These are phyloP conservation scores for Microcos paniculata DNA, from an alignment of 345 rosid genomes.

Conservation along the genomic window DNA sequence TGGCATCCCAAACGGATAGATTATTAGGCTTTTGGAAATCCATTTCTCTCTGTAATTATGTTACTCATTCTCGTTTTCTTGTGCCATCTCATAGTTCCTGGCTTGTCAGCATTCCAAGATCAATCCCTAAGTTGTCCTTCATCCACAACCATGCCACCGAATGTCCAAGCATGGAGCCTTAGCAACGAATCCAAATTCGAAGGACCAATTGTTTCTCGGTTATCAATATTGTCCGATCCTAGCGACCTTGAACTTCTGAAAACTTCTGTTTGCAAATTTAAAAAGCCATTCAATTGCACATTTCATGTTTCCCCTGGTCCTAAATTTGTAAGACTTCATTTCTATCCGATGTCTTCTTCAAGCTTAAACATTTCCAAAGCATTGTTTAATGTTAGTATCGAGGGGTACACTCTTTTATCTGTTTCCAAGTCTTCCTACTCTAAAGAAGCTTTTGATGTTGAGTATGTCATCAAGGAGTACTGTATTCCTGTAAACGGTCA, in stretches of 20 bases:
- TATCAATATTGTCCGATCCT: not conserved
- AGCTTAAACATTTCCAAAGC: not conserved
- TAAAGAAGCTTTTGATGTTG: not conserved
- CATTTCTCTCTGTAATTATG: not conserved
- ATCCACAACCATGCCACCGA: not conserved
- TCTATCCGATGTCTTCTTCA: constrained; percentile 35
- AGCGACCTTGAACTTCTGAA: not conserved
- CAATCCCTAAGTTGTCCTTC: not conserved
- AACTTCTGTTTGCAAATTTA: not conserved
- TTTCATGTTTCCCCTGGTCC: constrained; percentile 27
- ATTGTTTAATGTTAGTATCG: not conserved
- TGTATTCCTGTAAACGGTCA: constrained; percentile 19
- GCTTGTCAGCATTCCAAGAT: not conserved
- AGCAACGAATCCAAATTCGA: not conserved
- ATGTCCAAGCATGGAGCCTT: not conserved
- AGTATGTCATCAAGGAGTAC: not conserved
- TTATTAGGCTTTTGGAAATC: not conserved
- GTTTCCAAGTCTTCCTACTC: constrained; percentile 33
- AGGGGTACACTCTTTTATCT: not conserved
- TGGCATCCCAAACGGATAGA: not conserved
- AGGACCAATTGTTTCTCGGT: not conserved
- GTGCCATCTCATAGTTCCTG: not conserved
- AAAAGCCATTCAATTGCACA: not conserved
- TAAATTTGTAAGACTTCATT: constrained; percentile 46
- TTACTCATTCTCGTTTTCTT: not conserved